A percentile compares a stretch with the other conserved stretches of the same genome.
These are phyloP conservation scores for Skeletonema potamos DNA, from an alignment of 108 stramenopile genomes.

Conservation along the genomic window DNA sequence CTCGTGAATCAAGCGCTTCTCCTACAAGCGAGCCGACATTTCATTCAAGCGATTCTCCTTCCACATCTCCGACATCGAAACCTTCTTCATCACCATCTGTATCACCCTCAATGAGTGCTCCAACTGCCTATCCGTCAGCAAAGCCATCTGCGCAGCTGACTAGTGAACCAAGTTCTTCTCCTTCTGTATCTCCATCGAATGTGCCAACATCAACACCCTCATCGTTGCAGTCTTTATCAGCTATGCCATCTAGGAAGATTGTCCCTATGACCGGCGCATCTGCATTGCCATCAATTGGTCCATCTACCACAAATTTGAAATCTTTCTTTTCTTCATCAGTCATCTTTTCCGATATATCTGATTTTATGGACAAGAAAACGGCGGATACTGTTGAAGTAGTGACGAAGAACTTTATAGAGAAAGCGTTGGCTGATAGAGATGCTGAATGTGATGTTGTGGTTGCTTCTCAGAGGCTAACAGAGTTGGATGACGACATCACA, in stretches of 20 bases:
- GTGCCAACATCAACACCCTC: neutral
- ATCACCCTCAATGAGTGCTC: constrained; percentile 10
- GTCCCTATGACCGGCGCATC: neutral
- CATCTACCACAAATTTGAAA: too few species aligned
- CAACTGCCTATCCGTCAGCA: neutral
- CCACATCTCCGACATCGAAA: neutral
- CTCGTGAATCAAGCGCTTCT: neutral
- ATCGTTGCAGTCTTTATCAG: neutral
- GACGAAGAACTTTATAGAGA: neutral
- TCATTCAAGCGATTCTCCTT: constrained; percentile 1
- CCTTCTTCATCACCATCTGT: constrained; percentile 4
- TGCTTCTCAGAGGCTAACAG: neutral
- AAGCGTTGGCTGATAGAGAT: neutral
- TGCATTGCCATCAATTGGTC: neutral
- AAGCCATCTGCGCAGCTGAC: neutral
- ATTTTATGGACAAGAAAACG: neutral
- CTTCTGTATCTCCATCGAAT: neutral
- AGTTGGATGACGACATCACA: neutral
- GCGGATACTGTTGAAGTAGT: neutral
- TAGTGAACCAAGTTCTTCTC: neutral
- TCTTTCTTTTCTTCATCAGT: neutral
- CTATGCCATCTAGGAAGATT: neutral
- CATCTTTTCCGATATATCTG: neutral
- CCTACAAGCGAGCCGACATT: neutral
- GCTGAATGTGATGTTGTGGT: neutral